phyloP scores from a whole-genome alignment of 345 rosid genomes.

The Lumnitzera littorea region DNA sequence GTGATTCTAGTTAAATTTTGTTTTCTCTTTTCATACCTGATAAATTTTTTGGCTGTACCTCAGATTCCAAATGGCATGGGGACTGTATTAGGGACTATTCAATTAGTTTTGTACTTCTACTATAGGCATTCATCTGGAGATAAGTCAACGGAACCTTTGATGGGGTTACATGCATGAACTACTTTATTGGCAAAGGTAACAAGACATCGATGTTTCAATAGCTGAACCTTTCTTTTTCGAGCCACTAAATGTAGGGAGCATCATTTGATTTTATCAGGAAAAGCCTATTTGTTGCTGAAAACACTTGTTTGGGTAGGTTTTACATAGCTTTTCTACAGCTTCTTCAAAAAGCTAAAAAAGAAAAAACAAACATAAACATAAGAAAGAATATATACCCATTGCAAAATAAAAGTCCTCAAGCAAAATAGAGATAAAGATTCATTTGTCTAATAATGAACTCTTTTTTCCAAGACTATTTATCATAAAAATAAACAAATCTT shows the following conservation, averaged over 20 bases:
- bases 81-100: conserved; percentile 57
- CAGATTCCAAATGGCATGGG: conserved; percentile 89
- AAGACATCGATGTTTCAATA: neutral
- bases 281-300: too few species aligned
- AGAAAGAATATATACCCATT: too few species aligned
- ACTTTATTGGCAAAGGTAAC: neutral
- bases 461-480: too few species aligned
- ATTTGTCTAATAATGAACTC: too few species aligned
- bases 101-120: conserved; percentile 50
- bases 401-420: too few species aligned
- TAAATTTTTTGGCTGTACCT: conserved; percentile 4
- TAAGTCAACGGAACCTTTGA: conserved; percentile 34
- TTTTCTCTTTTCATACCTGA: neutral
- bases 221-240: neutral
- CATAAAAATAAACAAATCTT: too few species aligned
- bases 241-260: neutral
- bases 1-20: neutral
- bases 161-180: conserved; percentile 29
- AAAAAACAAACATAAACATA: too few species aligned
- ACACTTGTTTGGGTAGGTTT: too few species aligned
- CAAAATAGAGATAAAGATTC: too few species aligned
- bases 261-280: too few species aligned
- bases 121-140: conserved; percentile 31
- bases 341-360: too few species aligned
- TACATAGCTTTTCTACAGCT: too few species aligned